Evolutionary conservation across 1,139 yeast genomes (phyloP).

Genomic region (Debaryomyces robertsiae): DNA sequence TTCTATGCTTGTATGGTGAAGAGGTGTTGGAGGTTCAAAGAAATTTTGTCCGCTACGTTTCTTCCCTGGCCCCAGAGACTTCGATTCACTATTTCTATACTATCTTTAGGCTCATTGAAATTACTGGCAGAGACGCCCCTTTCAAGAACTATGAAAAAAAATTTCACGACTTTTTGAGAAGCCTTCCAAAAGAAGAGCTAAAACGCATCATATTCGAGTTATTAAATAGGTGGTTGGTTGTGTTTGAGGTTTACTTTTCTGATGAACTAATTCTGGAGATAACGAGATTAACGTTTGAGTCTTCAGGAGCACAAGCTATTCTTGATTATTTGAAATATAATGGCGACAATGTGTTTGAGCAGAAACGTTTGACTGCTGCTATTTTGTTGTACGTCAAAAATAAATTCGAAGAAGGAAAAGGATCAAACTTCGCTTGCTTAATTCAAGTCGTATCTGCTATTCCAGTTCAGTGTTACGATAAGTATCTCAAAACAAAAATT

Average conservation of each 20-base stretch:
- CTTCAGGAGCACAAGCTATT: conserved; percentile 15
- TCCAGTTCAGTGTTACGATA: conserved; percentile 56
- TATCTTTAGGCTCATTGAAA: conserved; percentile 52
- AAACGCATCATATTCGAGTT: conserved; percentile 14
- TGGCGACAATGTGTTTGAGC: conserved; percentile 47
- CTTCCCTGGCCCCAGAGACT: neutral
- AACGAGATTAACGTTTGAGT: conserved; percentile 16
- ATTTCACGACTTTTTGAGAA: conserved; percentile 30
- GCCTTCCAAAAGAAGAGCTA: conserved; percentile 20
- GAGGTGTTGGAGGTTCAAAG: conserved; percentile 26
- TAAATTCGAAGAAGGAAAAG: conserved; percentile 2
- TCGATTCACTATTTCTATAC: conserved; percentile 37
- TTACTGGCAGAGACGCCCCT: conserved; percentile 28
- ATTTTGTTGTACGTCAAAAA: conserved; percentile 26
- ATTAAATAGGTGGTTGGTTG: conserved; percentile 59
- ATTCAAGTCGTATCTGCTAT: conserved; percentile 24
- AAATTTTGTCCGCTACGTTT: neutral
- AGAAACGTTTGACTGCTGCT: conserved; percentile 28
- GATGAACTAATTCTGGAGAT: conserved; percentile 18
- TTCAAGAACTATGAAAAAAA: conserved; percentile 15
- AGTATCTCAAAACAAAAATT: conserved; percentile 37
- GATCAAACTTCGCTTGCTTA: conserved; percentile 6
- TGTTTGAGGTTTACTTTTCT: conserved; percentile 42
- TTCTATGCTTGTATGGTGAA: conserved; percentile 51
- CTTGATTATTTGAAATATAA: conserved; percentile 21